Percentiles rank a stretch among this genome's conserved stretches.
phyloP scores from a whole-genome alignment of 305 asterid genomes.

The Fraxinus paxiana region DNA sequence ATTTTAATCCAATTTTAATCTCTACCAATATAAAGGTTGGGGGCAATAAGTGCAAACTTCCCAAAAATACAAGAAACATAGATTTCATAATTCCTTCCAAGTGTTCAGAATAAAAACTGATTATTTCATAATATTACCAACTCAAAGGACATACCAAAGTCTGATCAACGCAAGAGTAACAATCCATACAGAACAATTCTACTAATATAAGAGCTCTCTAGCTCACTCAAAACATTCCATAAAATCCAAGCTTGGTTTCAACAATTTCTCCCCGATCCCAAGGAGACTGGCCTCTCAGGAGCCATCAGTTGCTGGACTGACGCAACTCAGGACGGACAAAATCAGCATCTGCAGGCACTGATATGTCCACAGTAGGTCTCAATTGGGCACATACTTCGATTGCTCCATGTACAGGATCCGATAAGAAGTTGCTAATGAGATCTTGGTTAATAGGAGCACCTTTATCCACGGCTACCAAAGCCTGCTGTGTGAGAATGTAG shows the following conservation, averaged over 20 bases:
- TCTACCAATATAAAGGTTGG: not conserved
- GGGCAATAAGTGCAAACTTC: not conserved
- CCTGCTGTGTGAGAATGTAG: conserved; percentile 84
- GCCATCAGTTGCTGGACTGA: conserved; percentile 43
- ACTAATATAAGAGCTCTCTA: not conserved
- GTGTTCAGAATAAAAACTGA: not conserved
- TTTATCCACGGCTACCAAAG: conserved; percentile 72
- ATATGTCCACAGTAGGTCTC: conserved; percentile 94
- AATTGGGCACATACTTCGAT: conserved; percentile 78
- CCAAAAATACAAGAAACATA: not conserved
- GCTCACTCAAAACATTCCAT: not conserved
- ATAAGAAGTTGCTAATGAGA: conserved; percentile 80
- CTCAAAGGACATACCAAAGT: not conserved
- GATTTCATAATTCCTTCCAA: not conserved
- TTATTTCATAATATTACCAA: not conserved
- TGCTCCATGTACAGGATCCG: conserved; percentile 79
- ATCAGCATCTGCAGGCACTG: conserved; percentile 85
- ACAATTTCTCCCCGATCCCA: not conserved
- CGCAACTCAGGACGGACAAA: conserved; percentile 91
- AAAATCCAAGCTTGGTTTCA: not conserved
- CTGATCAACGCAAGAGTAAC: not conserved
- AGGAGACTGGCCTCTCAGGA: not conserved
- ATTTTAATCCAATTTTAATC: too few species aligned
- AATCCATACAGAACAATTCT: not conserved
- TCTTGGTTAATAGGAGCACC: conserved; percentile 62